A percentile compares a stretch with the other conserved stretches of the same genome.
phyloP scores from a whole-genome alignment of 805 yeast species.

The Kazachstania taianensis region DNA sequence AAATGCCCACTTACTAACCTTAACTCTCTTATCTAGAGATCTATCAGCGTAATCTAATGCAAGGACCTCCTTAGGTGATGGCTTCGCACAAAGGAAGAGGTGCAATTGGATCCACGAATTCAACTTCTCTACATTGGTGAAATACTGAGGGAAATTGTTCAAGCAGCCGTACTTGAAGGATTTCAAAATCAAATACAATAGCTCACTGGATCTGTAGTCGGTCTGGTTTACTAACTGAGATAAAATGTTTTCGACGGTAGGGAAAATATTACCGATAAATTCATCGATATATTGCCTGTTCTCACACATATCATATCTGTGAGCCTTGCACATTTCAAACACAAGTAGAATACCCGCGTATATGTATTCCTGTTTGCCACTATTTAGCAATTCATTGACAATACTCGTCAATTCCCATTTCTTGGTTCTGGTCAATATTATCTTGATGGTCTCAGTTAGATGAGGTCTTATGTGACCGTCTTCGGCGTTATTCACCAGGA shows the following conservation, averaged over 20 bases:
- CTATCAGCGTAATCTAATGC: constrained; percentile 41
- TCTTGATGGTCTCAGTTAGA: constrained; percentile 46
- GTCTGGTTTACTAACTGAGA: constrained; percentile 26
- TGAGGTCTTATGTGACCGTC: constrained; percentile 42
- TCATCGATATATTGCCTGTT: constrained; percentile 39
- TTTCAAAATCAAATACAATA: constrained; percentile 56
- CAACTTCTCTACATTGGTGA: constrained; percentile 31
- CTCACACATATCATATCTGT: constrained; percentile 45
- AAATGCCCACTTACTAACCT: constrained; percentile 81
- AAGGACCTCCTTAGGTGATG: constrained; percentile 42
- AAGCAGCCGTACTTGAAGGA: constrained; percentile 54
- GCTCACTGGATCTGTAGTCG: constrained; percentile 32
- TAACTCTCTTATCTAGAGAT: constrained; percentile 42
- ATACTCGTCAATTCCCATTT: constrained; percentile 30
- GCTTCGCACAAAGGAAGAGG: constrained; percentile 45
- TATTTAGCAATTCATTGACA: constrained; percentile 29
- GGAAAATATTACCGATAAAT: constrained; percentile 41
- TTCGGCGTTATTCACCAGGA: constrained; percentile 36
- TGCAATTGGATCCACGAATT: constrained; percentile 60
- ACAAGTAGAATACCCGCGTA: constrained; percentile 49
- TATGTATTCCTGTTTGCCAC: constrained; percentile 31
- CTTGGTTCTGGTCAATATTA: constrained; percentile 38
- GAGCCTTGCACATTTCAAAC: constrained; percentile 44
- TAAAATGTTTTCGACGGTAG: constrained; percentile 47
- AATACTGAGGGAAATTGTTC: constrained; percentile 47